Evolutionary conservation across 2,329 filamentous ascomycete species (phyloP).

Genomic region (Cladophialophora bantiana): DNA sequence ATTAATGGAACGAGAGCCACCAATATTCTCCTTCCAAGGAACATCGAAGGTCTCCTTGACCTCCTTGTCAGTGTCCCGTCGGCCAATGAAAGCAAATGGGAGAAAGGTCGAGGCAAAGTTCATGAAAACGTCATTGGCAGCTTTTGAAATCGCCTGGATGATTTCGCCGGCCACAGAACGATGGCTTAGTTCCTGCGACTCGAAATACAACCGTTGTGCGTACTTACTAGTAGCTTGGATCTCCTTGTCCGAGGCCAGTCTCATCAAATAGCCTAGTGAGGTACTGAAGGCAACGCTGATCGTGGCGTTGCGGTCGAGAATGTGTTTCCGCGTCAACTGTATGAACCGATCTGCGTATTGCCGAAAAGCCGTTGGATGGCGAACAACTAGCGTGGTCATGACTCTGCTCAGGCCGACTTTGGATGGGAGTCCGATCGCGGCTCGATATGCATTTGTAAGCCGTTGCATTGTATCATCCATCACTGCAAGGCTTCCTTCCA

Average conservation of each 20-base stretch:
- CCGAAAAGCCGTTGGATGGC: slow-evolving; percentile 75
- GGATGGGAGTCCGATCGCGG: slow-evolving; percentile 86
- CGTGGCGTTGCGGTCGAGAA: slow-evolving; percentile 91
- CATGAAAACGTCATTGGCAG: slow-evolving; percentile 87
- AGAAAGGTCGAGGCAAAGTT: slow-evolving; percentile 76
- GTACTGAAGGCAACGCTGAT: slow-evolving; percentile 88
- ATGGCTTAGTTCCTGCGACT: slow-evolving; percentile 76
- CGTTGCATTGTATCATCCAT: slow-evolving; percentile 76
- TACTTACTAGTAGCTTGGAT: slow-evolving; percentile 62
- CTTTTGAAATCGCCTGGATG: slow-evolving; percentile 80
- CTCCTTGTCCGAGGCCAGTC: slow-evolving; percentile 65
- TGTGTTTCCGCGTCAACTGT: slow-evolving; percentile 77
- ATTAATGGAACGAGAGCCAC: slow-evolving; percentile 79
- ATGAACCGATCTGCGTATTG: slow-evolving; percentile 79
- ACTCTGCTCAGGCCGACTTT: slow-evolving; percentile 91
- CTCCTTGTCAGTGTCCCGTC: slow-evolving; percentile 82
- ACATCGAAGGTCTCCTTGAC: slow-evolving; percentile 80
- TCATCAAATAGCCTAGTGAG: slow-evolving; percentile 83
- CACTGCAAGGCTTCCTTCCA: slow-evolving; percentile 5
- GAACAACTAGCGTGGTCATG: slow-evolving; percentile 81
- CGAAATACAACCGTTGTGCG: slow-evolving; percentile 76
- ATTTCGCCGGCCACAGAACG: slow-evolving; percentile 82
- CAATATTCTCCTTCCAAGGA: slow-evolving; percentile 90
- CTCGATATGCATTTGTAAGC: slow-evolving; percentile 81
- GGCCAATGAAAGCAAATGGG: slow-evolving; percentile 86